A percentile compares a stretch with the other conserved stretches of the same genome.
phyloP scores from a whole-genome alignment of 352 stramenopile species.

The Pythium grandisporangium region DNA sequence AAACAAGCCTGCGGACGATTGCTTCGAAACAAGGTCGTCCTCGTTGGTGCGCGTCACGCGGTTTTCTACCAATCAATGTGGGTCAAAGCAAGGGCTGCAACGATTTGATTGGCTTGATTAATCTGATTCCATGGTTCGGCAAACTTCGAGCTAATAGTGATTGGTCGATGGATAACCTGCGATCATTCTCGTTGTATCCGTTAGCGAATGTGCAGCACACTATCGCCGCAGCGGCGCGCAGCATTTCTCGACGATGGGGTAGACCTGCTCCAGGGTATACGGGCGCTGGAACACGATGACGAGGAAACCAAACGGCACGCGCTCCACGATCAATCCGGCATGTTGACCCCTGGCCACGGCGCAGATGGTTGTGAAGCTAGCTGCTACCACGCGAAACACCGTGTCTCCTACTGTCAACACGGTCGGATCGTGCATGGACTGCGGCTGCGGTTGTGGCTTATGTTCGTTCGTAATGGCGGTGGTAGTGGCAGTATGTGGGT shows the following conservation, averaged over 20 bases:
- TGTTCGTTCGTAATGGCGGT: not conserved
- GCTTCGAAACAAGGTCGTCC: no score
- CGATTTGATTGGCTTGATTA: no score
- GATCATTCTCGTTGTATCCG: no score
- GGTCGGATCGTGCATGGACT: slow-evolving; percentile 4
- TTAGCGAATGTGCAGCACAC: no score
- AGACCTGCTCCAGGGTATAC: slow-evolving; percentile 20
- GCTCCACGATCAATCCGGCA: slow-evolving; percentile 30
- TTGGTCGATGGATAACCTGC: no score
- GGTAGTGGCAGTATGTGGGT: no score
- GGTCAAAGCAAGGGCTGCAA: no score
- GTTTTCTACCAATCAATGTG: no score
- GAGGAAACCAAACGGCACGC: slow-evolving; percentile 41
- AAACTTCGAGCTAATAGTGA: no score
- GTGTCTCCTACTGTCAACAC: slow-evolving; percentile 19
- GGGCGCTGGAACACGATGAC: slow-evolving; percentile 30
- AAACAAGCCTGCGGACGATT: no score
- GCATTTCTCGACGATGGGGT: slow-evolving; percentile 19
- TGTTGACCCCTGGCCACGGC: slow-evolving; percentile 22
- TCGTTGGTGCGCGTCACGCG: no score
- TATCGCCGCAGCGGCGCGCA: slow-evolving; percentile 18
- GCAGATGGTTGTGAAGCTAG: slow-evolving; percentile 33
- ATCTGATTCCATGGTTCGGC: no score
- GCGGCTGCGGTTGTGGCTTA: not conserved
- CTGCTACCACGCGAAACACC: slow-evolving; percentile 31